Evolutionary conservation across 495 filamentous ascomycete species (phyloP), one percentile per base, ranked within the genome.

Genomic region (Durotheca rogersii): DNA sequence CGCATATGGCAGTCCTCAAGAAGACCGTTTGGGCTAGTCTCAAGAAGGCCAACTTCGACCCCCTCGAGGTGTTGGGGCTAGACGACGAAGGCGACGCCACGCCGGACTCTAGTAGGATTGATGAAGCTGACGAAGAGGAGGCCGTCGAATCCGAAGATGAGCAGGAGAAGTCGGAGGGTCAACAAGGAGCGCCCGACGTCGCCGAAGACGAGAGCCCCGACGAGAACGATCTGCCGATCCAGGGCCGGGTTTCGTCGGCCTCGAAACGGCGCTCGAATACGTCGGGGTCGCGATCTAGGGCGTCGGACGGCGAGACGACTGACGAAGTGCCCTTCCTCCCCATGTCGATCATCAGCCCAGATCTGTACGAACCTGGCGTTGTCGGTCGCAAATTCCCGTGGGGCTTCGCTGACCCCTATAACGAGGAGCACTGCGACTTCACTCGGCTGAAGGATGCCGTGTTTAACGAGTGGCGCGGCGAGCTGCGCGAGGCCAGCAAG

Each of bases 401-500:
- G 93, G 93, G 93, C 14, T 92, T 95, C 62, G 93, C 93, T 7
- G 89, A 96, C 60, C 93, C 93, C 0, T 88, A 90, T 72, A 81
- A 96, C 60, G 74, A 84, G 23, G 82, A 86, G 56, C 93, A 98
- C 72, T 98, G 94, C 70, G 92, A 98, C 67, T 95, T 96, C 69
- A 74, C 86, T n/a, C 82, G 83, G 46, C 74, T 98, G 51, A 92
- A 90, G 72, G 90, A 97, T 15, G 82, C 84, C 4, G 88, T 97
- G 15, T 98, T 98, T 66, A 84, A 70, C 61, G 94, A 97, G 63
- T 98, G 93, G 93, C 80, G 90, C 33, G 79, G 78, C 11, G 93
- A 98, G 61, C 76, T 98, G 52, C 86, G 92, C 35, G 91, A 95
- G 69, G 88, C 88, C 31, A 95, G 90, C 68, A 81, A 89, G 41